phyloP scores from a whole-genome alignment of 2,329 filamentous ascomycete species.

The Corinectria fuckeliana region DNA sequence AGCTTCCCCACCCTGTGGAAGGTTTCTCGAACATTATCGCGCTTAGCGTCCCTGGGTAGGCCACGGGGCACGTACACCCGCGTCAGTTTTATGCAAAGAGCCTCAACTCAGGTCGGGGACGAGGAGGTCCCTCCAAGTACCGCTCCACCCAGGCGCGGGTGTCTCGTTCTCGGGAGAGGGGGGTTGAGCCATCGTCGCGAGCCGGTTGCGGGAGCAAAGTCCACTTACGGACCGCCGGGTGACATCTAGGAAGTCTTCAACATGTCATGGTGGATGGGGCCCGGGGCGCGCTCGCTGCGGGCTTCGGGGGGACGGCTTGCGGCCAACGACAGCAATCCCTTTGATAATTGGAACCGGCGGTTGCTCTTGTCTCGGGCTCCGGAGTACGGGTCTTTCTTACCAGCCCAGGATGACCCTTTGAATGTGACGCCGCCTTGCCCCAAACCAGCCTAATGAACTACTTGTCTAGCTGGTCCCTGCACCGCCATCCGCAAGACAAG shows the following conservation, averaged over 20 bases:
- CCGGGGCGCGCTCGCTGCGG: slow-evolving; percentile 17
- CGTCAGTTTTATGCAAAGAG: slow-evolving; percentile 38
- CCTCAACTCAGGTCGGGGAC: slow-evolving; percentile 36
- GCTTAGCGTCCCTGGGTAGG: slow-evolving; percentile 18
- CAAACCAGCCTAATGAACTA: slow-evolving; percentile 27
- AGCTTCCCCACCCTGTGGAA: slow-evolving; percentile 30
- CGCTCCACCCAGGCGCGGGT: slow-evolving; percentile 16
- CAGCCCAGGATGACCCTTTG: slow-evolving; percentile 23
- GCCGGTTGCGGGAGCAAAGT: slow-evolving; percentile 25
- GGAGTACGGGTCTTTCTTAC: slow-evolving; percentile 12
- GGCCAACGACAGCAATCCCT: slow-evolving; percentile 28
- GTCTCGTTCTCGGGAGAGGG: slow-evolving; percentile 22
- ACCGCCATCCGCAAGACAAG: neutral
- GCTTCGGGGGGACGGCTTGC: slow-evolving; percentile 13
- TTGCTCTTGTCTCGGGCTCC: slow-evolving; percentile 28
- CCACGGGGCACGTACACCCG: slow-evolving; percentile 32
- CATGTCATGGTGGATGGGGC: slow-evolving; percentile 20
- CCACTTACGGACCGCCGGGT: slow-evolving; percentile 34
- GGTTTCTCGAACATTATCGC: slow-evolving; percentile 35
- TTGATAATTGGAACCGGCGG: slow-evolving; percentile 32
- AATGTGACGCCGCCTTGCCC: slow-evolving; percentile 21
- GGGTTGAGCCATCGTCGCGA: slow-evolving; percentile 34
- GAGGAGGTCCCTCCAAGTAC: slow-evolving; percentile 21
- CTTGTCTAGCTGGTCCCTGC: slow-evolving; percentile 29
- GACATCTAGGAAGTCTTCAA: slow-evolving; percentile 21